Percentiles rank a stretch among this genome's conserved stretches.
Evolutionary conservation across 2,329 filamentous ascomycete genomes (phyloP).

Genomic region (Emergomyces pasteurianus): DNA sequence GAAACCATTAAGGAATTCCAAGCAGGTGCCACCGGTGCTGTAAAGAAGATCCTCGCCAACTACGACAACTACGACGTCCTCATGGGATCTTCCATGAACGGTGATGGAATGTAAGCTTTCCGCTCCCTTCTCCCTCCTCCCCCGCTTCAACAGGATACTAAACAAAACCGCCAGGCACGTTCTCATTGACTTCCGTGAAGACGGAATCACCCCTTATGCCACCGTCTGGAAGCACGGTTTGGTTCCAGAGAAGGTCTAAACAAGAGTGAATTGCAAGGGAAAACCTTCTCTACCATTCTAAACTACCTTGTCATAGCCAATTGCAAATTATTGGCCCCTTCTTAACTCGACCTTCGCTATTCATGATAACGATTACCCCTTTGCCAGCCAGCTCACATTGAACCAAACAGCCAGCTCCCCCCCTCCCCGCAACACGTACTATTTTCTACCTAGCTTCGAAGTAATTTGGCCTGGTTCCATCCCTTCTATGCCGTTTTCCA

Average conservation of each 20-base stretch:
- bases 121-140: background rate
- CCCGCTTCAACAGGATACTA: background rate
- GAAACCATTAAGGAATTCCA: constrained; percentile 69
- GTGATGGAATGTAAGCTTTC: constrained; percentile 75
- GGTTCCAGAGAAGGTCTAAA: constrained; percentile 78
- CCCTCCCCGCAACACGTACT: background rate
- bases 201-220: constrained; percentile 81
- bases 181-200: constrained; percentile 95
- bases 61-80: constrained; percentile 97
- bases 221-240: constrained; percentile 94
- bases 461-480: background rate
- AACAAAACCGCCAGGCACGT: constrained; percentile 49
- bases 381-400: no score
- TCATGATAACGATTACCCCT: background rate
- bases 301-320: background rate
- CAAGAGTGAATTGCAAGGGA: background rate
- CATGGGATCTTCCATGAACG: constrained; percentile 84
- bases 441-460: no score
- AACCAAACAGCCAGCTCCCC: background rate
- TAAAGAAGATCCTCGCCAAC: constrained; percentile 76
- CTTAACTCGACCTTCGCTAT: background rate
- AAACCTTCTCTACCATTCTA: background rate
- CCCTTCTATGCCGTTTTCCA: background rate
- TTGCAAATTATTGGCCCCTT: background rate
- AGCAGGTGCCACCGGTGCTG: constrained; percentile 57